Evolutionary conservation across 2,329 filamentous ascomycete species (phyloP).

Genomic region (Sarocladium oryzae): DNA sequence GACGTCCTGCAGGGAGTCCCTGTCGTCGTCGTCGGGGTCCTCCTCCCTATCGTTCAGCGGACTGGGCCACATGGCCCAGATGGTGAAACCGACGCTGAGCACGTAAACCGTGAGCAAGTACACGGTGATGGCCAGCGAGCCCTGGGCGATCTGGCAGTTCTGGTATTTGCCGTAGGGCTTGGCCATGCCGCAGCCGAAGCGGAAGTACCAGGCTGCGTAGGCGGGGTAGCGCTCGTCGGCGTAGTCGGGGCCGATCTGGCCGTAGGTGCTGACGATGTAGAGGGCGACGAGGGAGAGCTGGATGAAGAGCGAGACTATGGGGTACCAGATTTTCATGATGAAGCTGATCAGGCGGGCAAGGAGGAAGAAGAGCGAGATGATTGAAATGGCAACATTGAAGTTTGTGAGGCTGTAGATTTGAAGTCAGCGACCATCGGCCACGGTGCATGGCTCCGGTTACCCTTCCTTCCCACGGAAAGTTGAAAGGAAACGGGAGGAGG

Average conservation of each 20-base stretch:
- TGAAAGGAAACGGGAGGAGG: background rate
- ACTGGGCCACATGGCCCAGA: slow-evolving; percentile 54
- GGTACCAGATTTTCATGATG: slow-evolving; percentile 66
- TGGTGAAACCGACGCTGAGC: slow-evolving; percentile 49
- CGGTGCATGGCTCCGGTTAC: too few relatives aligned
- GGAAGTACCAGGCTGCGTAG: slow-evolving; percentile 67
- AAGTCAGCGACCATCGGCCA: too few relatives aligned
- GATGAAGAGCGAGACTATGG: slow-evolving; percentile 53
- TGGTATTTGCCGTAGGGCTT: slow-evolving; percentile 43
- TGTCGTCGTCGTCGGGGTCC: slow-evolving; percentile 33
- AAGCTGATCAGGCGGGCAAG: slow-evolving; percentile 62
- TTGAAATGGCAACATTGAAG: slow-evolving; percentile 70
- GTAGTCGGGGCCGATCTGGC: slow-evolving; percentile 68
- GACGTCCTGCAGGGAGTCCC: slow-evolving; percentile 8
- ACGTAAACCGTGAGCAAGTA: slow-evolving; percentile 61
- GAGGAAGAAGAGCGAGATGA: slow-evolving; percentile 70
- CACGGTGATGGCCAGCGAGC: slow-evolving; percentile 55
- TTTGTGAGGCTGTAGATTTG: slow-evolving; percentile 59
- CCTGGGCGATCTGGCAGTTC: slow-evolving; percentile 64
- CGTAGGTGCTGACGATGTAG: slow-evolving; percentile 60
- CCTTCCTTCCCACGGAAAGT: background rate
- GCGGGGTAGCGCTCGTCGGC: slow-evolving; percentile 58
- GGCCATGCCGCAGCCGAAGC: slow-evolving; percentile 60
- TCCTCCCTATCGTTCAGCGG: slow-evolving; percentile 41
- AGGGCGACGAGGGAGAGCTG: slow-evolving; percentile 53